phyloP scores from a whole-genome alignment of 192 early-diverging fungal species.

The Lobulomyces angularis region DNA sequence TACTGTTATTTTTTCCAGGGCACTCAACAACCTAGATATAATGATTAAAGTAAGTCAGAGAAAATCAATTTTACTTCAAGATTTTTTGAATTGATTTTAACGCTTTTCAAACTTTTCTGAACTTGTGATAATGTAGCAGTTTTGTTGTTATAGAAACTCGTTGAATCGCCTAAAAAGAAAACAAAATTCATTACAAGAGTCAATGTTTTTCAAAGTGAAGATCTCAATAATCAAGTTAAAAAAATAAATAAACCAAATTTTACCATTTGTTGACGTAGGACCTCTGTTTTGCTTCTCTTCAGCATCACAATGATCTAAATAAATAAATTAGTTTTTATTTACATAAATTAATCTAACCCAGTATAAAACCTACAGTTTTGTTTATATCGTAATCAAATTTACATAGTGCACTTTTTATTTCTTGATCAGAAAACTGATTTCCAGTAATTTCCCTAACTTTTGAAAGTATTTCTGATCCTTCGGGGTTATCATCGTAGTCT shows the following conservation, averaged over 20 bases:
- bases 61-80: too few species aligned
- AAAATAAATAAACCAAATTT: conserved; percentile 5
- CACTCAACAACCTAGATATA: too few species aligned
- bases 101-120: too few species aligned
- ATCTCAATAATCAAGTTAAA: not conserved
- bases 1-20: too few species aligned
- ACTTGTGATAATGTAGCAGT: too few species aligned
- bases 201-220: conserved; percentile 1
- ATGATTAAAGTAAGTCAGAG: too few species aligned
- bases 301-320: conserved; percentile 8
- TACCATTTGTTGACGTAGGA: conserved; percentile 5
- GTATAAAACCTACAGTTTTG: conserved; percentile 49
- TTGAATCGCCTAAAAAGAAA: too few species aligned
- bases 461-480: conserved; percentile 38
- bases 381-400: conserved; percentile 61
- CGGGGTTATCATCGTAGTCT: conserved; percentile 12
- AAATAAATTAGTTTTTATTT: conserved; percentile 24
- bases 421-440: conserved; percentile 37
- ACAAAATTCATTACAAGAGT: not conserved
- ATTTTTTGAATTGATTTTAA: too few species aligned
- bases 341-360: conserved; percentile 45
- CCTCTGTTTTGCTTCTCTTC: conserved; percentile 8
- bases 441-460: conserved; percentile 53
- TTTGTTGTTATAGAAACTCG: too few species aligned
- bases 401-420: conserved; percentile 61